phyloP scores from a whole-genome alignment of 2,329 filamentous ascomycete species.

The Stagonosporopsis tanaceti region DNA sequence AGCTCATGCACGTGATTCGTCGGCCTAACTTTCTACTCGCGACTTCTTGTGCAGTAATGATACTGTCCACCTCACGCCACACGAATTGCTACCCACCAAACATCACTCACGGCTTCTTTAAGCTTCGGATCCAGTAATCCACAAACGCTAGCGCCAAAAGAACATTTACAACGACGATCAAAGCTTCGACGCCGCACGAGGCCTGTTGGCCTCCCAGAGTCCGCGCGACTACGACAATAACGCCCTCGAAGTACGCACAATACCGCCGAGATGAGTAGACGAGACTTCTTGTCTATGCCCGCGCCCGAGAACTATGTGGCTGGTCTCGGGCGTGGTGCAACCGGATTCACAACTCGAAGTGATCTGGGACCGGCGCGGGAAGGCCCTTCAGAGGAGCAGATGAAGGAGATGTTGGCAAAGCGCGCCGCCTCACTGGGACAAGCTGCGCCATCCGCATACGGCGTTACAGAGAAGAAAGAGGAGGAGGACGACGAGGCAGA shows the following conservation, averaged over 20 bases:
- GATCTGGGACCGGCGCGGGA: constrained; percentile 95
- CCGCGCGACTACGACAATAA: constrained; percentile 2
- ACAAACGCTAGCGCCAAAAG: neutral
- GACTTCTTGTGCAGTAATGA: constrained; percentile 7
- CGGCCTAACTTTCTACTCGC: constrained; percentile 25
- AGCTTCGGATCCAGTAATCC: neutral
- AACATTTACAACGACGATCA: neutral
- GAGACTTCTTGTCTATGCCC: constrained; percentile 89
- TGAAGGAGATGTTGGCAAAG: constrained; percentile 96
- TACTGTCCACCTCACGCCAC: neutral
- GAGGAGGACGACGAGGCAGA: constrained; percentile 76
- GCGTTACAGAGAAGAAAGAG: constrained; percentile 72
- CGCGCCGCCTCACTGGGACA: constrained; percentile 82
- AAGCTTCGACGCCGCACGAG: constrained; percentile 1
- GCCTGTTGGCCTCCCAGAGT: constrained; percentile 9
- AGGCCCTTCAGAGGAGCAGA: constrained; percentile 96
- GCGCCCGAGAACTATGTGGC: constrained; percentile 75
- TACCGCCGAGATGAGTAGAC: constrained; percentile 64
- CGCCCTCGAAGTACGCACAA: neutral
- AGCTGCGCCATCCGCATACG: constrained; percentile 76
- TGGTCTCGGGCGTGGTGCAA: constrained; percentile 95
- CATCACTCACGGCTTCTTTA: neutral
- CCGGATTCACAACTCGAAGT: constrained; percentile 95
- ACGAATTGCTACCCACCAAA: neutral
- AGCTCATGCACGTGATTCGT: constrained; percentile 31